These are phyloP conservation scores for Cantharellus cinnabarinus DNA, from an alignment of 768 basidiomycete species.

Conservation along the genomic window DNA sequence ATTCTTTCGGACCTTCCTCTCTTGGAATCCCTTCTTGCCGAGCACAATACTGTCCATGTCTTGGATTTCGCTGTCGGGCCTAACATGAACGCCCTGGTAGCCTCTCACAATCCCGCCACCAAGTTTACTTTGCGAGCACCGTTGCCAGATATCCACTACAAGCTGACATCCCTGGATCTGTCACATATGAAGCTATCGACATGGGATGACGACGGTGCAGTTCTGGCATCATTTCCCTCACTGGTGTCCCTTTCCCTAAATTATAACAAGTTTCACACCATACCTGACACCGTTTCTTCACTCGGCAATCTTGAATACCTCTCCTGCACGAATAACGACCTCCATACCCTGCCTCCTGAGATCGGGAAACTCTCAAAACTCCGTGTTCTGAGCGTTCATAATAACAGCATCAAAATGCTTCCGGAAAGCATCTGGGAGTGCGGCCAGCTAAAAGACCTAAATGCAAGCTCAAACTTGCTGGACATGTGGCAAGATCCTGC, in stretches of 20 bases:
- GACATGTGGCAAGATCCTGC: conserved; percentile 50
- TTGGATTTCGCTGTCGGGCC: conserved; percentile 63
- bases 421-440: conserved; percentile 74
- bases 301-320: conserved; percentile 50
- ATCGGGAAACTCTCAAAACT: conserved; percentile 63
- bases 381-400: conserved; percentile 66
- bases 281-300: conserved; percentile 69
- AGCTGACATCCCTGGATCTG: conserved; percentile 62
- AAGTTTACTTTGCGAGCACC: conserved; percentile 37
- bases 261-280: conserved; percentile 64
- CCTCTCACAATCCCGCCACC: conserved; percentile 25
- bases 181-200: conserved; percentile 76
- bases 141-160: conserved; percentile 15
- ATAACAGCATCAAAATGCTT: conserved; percentile 65
- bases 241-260: conserved; percentile 57
- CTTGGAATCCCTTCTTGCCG: conserved; percentile 47
- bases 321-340: conserved; percentile 79
- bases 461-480: conserved; percentile 76
- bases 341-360: conserved; percentile 50
- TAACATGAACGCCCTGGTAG: conserved; percentile 25
- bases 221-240: conserved; percentile 40
- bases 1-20: conserved; percentile 47
- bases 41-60: conserved; percentile 65
- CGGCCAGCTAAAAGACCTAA: conserved; percentile 45
- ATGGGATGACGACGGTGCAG: conserved; percentile 40